phyloP scores from a whole-genome alignment of 148 eudicot genomes.

The Chenopodium berlandieri region DNA sequence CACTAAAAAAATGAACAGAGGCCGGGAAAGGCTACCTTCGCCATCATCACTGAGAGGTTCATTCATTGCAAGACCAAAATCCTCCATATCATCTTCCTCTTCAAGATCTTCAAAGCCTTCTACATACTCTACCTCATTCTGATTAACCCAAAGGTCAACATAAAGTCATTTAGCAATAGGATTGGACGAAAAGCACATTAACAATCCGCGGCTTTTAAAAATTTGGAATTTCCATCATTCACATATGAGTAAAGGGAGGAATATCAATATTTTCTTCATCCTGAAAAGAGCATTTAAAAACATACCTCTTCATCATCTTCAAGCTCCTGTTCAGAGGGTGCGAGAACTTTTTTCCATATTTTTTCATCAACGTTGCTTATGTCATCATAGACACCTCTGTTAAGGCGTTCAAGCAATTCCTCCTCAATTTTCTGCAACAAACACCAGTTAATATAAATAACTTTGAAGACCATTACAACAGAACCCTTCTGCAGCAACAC shows the following conservation, averaged over 20 bases:
- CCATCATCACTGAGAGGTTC: slow-evolving; percentile 31
- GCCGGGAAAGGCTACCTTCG: slow-evolving; percentile 28
- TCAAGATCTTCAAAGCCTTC: slow-evolving; percentile 76
- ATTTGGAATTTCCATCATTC: not conserved
- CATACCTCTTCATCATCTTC: slow-evolving; percentile 69
- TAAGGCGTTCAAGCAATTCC: slow-evolving; percentile 80
- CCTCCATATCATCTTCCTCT: slow-evolving; percentile 87
- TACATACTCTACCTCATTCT: slow-evolving; percentile 76
- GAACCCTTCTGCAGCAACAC: not conserved
- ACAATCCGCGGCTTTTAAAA: not conserved
- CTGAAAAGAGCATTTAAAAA: not conserved
- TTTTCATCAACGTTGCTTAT: slow-evolving; percentile 54
- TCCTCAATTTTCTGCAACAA: slow-evolving; percentile 74
- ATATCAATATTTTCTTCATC: not conserved
- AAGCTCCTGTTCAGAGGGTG: slow-evolving; percentile 37
- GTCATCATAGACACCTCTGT: slow-evolving; percentile 60
- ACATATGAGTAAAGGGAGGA: not conserved
- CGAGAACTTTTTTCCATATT: slow-evolving; percentile 42
- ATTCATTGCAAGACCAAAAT: slow-evolving; percentile 44
- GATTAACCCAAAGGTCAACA: slow-evolving; percentile 3
- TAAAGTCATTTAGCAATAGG: not conserved
- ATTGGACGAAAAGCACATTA: not conserved
- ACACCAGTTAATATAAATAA: slow-evolving; percentile 14
- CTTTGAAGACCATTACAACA: not conserved
- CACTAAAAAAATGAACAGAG: not conserved